Percentiles rank a stretch among this genome's conserved stretches.
These are phyloP conservation scores for Naganishia friedmannii DNA, from an alignment of 768 basidiomycete species.

Conservation along the genomic window DNA sequence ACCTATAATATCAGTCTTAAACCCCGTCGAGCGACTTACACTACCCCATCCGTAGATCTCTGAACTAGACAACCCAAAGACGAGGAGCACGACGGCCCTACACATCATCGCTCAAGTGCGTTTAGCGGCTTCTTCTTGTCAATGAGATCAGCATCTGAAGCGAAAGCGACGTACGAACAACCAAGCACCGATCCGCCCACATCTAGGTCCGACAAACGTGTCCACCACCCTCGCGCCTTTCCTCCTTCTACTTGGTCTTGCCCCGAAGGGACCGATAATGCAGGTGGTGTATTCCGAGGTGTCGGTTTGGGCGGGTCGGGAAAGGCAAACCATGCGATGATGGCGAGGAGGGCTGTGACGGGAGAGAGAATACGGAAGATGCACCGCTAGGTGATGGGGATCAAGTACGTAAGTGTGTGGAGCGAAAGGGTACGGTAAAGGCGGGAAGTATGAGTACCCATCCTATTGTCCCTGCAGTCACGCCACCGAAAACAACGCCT, in stretches of 20 bases:
- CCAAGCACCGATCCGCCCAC: no score
- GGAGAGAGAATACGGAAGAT: constrained; percentile 9
- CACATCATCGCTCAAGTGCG: background rate
- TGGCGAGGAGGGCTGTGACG: background rate
- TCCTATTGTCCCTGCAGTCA: background rate
- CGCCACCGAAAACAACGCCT: background rate
- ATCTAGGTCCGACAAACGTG: no score
- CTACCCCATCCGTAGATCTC: background rate
- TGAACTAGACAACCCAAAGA: constrained; percentile 4
- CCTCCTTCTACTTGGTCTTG: no score
- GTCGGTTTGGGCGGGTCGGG: background rate
- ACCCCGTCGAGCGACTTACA: background rate
- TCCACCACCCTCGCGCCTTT: no score
- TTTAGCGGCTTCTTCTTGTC: background rate
- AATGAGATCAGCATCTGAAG: background rate
- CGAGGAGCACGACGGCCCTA: background rate
- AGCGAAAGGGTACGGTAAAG: no score
- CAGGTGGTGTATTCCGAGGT: background rate
- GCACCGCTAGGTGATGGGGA: background rate
- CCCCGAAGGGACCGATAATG: no score
- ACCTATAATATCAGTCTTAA: background rate
- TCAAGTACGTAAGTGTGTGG: no score
- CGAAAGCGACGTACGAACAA: background rate
- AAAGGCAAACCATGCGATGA: constrained; percentile 4
- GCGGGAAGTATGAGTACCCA: background rate